phyloP scores from a whole-genome alignment of 1,284 basidiomycete genomes.

The Meira nashicola region DNA sequence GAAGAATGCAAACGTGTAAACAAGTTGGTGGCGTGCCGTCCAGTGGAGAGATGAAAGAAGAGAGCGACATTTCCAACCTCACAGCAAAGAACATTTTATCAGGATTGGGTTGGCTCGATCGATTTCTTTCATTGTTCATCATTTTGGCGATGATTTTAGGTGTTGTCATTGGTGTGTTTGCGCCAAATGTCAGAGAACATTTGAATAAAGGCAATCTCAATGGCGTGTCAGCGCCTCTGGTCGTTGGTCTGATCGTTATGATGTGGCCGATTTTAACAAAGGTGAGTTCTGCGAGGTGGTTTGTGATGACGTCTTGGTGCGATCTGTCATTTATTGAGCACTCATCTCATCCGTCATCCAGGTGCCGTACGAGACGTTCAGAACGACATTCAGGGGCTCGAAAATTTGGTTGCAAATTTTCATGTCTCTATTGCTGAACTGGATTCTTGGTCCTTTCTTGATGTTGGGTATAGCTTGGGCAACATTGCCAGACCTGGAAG shows the following conservation, averaged over 20 bases:
- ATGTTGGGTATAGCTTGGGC: constrained; percentile 83
- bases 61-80: background rate
- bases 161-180: constrained; percentile 64
- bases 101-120: constrained; percentile 60
- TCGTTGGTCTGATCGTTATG: constrained; percentile 65
- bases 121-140: constrained; percentile 68
- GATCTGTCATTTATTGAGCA: constrained; percentile 68
- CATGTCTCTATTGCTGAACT: constrained; percentile 72
- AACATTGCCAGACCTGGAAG: constrained; percentile 65
- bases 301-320: constrained; percentile 11
- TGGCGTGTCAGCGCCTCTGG: constrained; percentile 49
- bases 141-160: constrained; percentile 74
- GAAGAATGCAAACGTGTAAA: background rate
- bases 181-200: constrained; percentile 26
- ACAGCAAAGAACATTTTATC: constrained; percentile 1
- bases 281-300: constrained; percentile 40
- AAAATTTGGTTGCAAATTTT: constrained; percentile 67
- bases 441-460: constrained; percentile 69
- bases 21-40: background rate
- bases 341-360: constrained; percentile 60
- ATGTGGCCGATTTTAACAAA: constrained; percentile 79
- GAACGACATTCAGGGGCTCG: constrained; percentile 59
- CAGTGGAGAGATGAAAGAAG: background rate
- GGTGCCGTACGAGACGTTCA: background rate
- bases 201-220: constrained; percentile 48